Conservation (phyloP, 768 basidiomycete genomes). For the Leccinum rimulosum region DNA sequence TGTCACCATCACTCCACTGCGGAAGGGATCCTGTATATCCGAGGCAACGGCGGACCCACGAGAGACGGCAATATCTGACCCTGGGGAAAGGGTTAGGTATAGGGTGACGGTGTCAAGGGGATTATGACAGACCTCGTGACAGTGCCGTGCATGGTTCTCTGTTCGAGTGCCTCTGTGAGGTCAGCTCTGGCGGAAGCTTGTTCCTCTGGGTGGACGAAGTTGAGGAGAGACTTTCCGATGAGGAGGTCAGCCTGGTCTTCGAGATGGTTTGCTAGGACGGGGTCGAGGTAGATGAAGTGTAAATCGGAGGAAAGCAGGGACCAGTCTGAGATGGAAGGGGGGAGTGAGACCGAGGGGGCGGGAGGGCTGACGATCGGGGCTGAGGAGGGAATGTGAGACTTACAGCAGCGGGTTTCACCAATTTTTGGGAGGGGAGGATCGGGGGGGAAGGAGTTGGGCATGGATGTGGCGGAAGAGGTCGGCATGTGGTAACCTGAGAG, state of each 20-base stretch:
- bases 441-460: conserved; percentile 28
- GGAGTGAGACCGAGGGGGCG: conserved; percentile 16
- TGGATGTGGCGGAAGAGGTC: conserved; percentile 26
- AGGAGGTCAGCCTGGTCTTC: conserved; percentile 66
- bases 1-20: conserved; percentile 64
- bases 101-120: conserved; percentile 12
- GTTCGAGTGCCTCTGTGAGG: conserved; percentile 69
- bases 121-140: conserved; percentile 61
- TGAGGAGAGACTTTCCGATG: conserved; percentile 66
- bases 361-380: conserved; percentile 24
- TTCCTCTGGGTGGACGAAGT: conserved; percentile 85
- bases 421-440: conserved; percentile 53
- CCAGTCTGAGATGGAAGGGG: conserved; percentile 57
- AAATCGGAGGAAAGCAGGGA: conserved; percentile 73
- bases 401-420: conserved; percentile 77
- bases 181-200: conserved; percentile 71
- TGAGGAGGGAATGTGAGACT: conserved; percentile 33
- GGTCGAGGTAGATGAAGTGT: conserved; percentile 80
- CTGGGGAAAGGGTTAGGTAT: conserved; percentile 38
- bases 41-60: conserved; percentile 68
- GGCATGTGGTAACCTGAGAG: conserved; percentile 35
- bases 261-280: conserved; percentile 71
- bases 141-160: conserved; percentile 76
- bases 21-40: conserved; percentile 58
- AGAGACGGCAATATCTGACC: conserved; percentile 77